Conservation (phyloP, 768 basidiomycete genomes). For the Russula sp. region DNA sequence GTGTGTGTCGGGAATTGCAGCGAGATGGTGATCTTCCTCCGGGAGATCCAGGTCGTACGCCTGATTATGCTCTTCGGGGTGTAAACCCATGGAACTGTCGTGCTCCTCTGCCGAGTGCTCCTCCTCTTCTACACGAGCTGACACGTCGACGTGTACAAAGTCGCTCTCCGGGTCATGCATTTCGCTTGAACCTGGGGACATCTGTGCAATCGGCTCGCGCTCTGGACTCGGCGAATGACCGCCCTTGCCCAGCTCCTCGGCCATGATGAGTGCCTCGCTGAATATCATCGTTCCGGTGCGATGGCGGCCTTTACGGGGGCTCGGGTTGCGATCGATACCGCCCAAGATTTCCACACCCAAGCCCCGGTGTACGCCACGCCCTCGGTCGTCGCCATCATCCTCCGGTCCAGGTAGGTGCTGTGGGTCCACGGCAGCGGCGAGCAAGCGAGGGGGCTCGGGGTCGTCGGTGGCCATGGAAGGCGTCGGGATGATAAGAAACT, state of each 20-base stretch:
- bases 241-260: constrained; percentile 36
- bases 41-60: constrained; percentile 3
- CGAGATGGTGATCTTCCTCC: not conserved
- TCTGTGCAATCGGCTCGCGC: not conserved
- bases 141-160: constrained; percentile 16
- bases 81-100: not conserved
- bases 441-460: constrained; percentile 23
- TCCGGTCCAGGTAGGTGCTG: constrained; percentile 6
- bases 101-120: constrained; percentile 7
- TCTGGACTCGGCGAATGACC: constrained; percentile 21
- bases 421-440: constrained; percentile 22
- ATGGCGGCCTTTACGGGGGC: constrained; percentile 38
- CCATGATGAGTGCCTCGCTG: constrained; percentile 38
- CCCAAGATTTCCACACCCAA: constrained; percentile 15
- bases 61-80: not conserved
- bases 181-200: not conserved
- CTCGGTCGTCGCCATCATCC: constrained; percentile 20
- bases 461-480: constrained; percentile 31
- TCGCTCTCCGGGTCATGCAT: constrained; percentile 8
- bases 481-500: constrained; percentile 77
- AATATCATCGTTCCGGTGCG: constrained; percentile 75
- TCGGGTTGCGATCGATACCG: constrained; percentile 23
- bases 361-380: constrained; percentile 18
- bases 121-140: constrained; percentile 7
- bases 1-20: constrained; percentile 4